These are phyloP conservation scores for Acanthamoeba royreba DNA, from an alignment of 208 protist species.

Conservation along the genomic window DNA sequence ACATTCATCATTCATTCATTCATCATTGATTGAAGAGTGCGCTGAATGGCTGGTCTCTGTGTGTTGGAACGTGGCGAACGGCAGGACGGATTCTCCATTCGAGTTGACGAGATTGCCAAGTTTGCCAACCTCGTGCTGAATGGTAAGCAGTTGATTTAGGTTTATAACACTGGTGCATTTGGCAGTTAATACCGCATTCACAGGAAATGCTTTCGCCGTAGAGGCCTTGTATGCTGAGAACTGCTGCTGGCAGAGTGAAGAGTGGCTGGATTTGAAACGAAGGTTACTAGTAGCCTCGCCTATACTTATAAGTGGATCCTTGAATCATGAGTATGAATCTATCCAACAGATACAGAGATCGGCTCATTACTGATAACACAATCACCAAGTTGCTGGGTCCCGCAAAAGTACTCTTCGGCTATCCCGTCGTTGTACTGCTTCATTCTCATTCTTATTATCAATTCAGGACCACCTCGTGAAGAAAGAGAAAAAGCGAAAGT, in stretches of 20 bases:
- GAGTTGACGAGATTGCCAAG: constrained; percentile 12
- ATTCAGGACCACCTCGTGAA: neutral
- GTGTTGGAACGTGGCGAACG: neutral
- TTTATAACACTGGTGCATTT: neutral
- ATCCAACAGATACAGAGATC: neutral
- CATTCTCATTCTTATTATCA: too few species aligned
- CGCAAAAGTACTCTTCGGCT: neutral
- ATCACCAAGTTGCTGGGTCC: constrained; percentile 24
- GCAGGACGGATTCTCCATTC: neutral
- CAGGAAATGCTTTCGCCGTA: neutral
- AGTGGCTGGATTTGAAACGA: neutral
- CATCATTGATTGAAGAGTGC: neutral
- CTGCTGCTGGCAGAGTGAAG: neutral
- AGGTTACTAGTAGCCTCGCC: neutral
- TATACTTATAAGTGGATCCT: neutral
- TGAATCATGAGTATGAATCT: neutral
- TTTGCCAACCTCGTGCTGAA: neutral
- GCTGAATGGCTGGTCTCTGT: neutral
- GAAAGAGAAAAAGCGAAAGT: constrained; percentile 17
- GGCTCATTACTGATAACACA: neutral
- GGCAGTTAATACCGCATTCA: neutral
- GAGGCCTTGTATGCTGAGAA: neutral
- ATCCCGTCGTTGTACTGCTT: too few species aligned
- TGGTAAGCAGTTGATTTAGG: neutral
- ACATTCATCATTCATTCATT: neutral